phyloP scores from a whole-genome alignment of 495 filamentous ascomycete genomes.

The Penicillium mononematosum region DNA sequence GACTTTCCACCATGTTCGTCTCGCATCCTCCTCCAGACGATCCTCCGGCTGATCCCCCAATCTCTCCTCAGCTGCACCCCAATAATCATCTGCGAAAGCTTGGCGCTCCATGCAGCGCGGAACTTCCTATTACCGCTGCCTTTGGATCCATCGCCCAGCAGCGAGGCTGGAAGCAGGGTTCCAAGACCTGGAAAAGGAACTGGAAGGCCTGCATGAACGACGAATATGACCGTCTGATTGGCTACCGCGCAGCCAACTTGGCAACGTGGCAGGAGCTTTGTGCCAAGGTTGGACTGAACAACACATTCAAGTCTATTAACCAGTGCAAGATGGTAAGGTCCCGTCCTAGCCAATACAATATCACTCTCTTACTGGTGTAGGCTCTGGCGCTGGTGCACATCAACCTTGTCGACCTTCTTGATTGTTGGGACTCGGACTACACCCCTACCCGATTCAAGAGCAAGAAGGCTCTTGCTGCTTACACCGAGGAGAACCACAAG shows the following conservation, averaged over 20 bases:
- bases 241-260: conserved; percentile 16
- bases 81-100: not conserved
- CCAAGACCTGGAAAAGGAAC: conserved; percentile 20
- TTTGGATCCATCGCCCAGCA: conserved; percentile 24
- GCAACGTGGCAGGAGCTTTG: conserved; percentile 33
- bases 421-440: conserved; percentile 34
- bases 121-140: conserved; percentile 15
- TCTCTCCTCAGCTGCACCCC: not conserved
- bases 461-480: conserved; percentile 31
- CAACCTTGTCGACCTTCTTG: conserved; percentile 54
- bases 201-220: conserved; percentile 23
- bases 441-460: conserved; percentile 32
- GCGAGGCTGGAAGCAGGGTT: conserved; percentile 23
- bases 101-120: not conserved
- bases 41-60: too few relatives aligned
- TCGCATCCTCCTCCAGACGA: not conserved
- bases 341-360: not conserved
- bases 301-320: conserved; percentile 29
- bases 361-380: conserved; percentile 11
- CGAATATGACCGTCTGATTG: conserved; percentile 27
- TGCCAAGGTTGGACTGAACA: conserved; percentile 30
- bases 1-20: not conserved
- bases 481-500: conserved; percentile 34
- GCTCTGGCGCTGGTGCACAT: conserved; percentile 37
- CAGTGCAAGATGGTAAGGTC: conserved; percentile 42